phyloP scores from a whole-genome alignment of 202 grass and related monocot species.

The Schoenoplectus tabernaemontani region DNA sequence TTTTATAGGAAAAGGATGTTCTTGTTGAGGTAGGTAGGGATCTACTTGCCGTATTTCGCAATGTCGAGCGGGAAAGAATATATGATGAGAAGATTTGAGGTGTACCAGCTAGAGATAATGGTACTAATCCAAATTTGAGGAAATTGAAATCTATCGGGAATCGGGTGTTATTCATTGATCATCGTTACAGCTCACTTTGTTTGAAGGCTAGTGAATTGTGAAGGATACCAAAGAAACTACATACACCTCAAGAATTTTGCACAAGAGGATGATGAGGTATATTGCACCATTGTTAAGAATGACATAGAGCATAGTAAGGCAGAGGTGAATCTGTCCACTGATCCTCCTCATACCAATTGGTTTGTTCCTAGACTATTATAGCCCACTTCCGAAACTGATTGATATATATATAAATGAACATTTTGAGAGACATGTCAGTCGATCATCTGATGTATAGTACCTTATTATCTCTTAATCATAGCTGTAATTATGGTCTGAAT shows the following conservation, averaged over 20 bases:
- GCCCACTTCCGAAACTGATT: background rate
- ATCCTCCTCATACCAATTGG: background rate
- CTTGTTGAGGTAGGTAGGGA: background rate
- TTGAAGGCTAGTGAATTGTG: conserved; percentile 4
- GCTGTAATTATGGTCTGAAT: no score
- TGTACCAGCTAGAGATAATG: background rate
- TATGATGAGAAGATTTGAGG: background rate
- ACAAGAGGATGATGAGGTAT: no score
- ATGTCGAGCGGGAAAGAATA: background rate
- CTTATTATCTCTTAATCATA: no score
- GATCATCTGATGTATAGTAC: no score
- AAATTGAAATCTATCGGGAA: background rate
- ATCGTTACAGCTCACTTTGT: background rate
- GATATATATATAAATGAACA: background rate
- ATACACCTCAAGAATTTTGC: background rate
- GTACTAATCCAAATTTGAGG: background rate
- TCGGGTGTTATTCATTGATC: background rate
- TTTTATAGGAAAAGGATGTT: background rate
- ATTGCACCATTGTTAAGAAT: background rate
- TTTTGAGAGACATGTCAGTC: no score
- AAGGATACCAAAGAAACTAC: background rate
- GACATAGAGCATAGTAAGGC: background rate
- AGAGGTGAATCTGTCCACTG: background rate
- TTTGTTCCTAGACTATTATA: background rate
- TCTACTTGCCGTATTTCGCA: background rate